Percentiles rank a stretch among this genome's conserved stretches.
These are phyloP conservation scores for Cutaneotrichosporon cutaneum DNA, from an alignment of 1,284 basidiomycete genomes.

Conservation along the genomic window DNA sequence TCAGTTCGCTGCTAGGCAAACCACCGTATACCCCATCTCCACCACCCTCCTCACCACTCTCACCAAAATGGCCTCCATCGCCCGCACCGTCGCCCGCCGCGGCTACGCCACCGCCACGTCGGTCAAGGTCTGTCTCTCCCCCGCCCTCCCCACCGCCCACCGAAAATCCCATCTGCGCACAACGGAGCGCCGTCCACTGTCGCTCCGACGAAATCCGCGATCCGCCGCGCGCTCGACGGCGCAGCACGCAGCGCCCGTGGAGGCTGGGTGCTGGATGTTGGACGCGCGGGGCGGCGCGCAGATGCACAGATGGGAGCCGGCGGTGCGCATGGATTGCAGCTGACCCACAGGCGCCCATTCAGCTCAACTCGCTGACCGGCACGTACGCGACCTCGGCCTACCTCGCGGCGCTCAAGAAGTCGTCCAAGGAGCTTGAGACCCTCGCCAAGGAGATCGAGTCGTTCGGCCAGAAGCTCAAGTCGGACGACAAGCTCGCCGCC, in stretches of 20 bases:
- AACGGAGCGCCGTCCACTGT: not conserved
- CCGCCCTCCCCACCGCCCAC: too few species aligned
- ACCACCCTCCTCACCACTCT: slow-evolving; percentile 21
- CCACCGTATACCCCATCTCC: slow-evolving; percentile 16
- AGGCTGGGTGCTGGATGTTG: not conserved
- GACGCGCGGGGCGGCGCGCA: not conserved
- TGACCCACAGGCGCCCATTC: slow-evolving; percentile 49
- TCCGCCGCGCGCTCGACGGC: not conserved
- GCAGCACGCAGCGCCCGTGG: not conserved
- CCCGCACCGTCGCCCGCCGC: slow-evolving; percentile 45
- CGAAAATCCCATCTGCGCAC: slow-evolving; percentile 9
- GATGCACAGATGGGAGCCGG: not conserved
- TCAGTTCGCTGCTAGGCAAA: slow-evolving; percentile 8
- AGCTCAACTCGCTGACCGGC: slow-evolving; percentile 55
- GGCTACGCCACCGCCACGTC: slow-evolving; percentile 49
- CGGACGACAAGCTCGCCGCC: slow-evolving; percentile 63
- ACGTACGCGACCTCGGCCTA: slow-evolving; percentile 97
- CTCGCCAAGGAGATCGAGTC: slow-evolving; percentile 78
- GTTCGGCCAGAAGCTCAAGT: slow-evolving; percentile 67
- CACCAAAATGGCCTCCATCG: slow-evolving; percentile 48
- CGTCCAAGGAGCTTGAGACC: slow-evolving; percentile 60
- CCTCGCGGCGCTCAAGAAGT: slow-evolving; percentile 84
- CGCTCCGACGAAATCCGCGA: slow-evolving; percentile 6
- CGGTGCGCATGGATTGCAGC: not conserved
- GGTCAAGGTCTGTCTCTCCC: slow-evolving; percentile 47